These are phyloP conservation scores for Porogramme epimiltina DNA, from an alignment of 1,284 basidiomycete genomes.

Conservation along the genomic window DNA sequence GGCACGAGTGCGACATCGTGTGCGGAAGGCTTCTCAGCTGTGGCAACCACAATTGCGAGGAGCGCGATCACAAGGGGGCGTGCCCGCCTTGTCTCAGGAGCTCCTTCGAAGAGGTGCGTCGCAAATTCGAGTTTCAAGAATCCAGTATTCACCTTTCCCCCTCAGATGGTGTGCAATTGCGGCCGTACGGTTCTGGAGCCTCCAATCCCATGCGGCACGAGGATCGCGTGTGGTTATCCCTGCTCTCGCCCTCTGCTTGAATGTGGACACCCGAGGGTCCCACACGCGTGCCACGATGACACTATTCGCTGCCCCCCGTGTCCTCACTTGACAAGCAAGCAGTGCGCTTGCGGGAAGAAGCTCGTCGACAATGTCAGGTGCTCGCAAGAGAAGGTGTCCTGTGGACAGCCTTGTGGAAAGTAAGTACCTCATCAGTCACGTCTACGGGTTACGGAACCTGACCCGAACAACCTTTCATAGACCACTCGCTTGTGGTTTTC, in stretches of 20 bases:
- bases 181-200: slow-evolving; percentile 72
- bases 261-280: slow-evolving; percentile 81
- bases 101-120: slow-evolving; percentile 83
- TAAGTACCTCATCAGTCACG: slow-evolving; percentile 33
- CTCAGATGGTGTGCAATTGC: slow-evolving; percentile 77
- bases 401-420: slow-evolving; percentile 81
- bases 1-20: slow-evolving; percentile 80
- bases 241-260: slow-evolving; percentile 71
- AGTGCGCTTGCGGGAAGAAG: slow-evolving; percentile 89
- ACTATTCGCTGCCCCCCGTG: slow-evolving; percentile 79
- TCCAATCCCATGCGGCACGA: slow-evolving; percentile 78
- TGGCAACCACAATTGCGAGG: slow-evolving; percentile 77
- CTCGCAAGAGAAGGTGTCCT: slow-evolving; percentile 82
- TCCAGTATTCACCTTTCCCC: slow-evolving; percentile 8
- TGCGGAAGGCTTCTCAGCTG: slow-evolving; percentile 77
- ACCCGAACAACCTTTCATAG: slow-evolving; percentile 31
- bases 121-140: not conserved
- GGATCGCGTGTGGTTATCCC: slow-evolving; percentile 75
- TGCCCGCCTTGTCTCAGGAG: slow-evolving; percentile 85
- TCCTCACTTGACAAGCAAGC: slow-evolving; percentile 73
- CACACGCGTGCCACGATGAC: slow-evolving; percentile 81
- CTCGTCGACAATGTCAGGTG: slow-evolving; percentile 71
- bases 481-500: slow-evolving; percentile 80
- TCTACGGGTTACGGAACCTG: too few species aligned
- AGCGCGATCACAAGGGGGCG: slow-evolving; percentile 77